Conservation (phyloP, 2,329 filamentous ascomycete species). For the Alternaria atra region DNA sequence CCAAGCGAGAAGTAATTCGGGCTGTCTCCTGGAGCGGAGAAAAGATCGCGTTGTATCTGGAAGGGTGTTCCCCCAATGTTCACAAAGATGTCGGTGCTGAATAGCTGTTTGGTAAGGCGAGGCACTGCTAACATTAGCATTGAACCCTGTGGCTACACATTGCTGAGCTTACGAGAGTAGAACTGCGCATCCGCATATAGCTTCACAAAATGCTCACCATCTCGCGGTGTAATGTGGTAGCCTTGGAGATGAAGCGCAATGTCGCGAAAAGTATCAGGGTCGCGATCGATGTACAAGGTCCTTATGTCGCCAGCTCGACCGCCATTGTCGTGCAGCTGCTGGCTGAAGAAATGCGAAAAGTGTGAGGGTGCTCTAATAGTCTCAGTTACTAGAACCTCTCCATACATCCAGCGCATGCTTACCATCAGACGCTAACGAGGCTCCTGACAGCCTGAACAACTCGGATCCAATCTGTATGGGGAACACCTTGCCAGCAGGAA, state of each 20-base stretch:
- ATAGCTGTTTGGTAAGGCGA: constrained; percentile 87
- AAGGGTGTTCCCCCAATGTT: constrained; percentile 88
- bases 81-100: constrained; percentile 91
- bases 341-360: constrained; percentile 92
- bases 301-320: constrained; percentile 69
- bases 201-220: constrained; percentile 88
- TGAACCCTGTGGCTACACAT: constrained; percentile 3
- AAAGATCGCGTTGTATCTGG: constrained; percentile 87
- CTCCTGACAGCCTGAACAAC: constrained; percentile 73
- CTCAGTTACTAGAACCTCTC: constrained; percentile 52
- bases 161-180: constrained; percentile 74
- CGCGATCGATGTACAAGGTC: constrained; percentile 93
- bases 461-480: constrained; percentile 75
- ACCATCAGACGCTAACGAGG: constrained; percentile 77
- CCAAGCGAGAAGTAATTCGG: constrained; percentile 96
- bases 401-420: constrained; percentile 44
- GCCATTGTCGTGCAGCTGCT: constrained; percentile 75
- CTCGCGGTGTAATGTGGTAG: constrained; percentile 83
- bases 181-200: constrained; percentile 96
- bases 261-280: constrained; percentile 86
- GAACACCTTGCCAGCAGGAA: constrained; percentile 76
- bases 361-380: constrained; percentile 84
- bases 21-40: constrained; percentile 84
- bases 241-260: constrained; percentile 90
- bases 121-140: constrained; percentile 68